Evolutionary conservation across 176 grass and related monocot genomes (phyloP).

Genomic region (Aegilops speltoides): DNA sequence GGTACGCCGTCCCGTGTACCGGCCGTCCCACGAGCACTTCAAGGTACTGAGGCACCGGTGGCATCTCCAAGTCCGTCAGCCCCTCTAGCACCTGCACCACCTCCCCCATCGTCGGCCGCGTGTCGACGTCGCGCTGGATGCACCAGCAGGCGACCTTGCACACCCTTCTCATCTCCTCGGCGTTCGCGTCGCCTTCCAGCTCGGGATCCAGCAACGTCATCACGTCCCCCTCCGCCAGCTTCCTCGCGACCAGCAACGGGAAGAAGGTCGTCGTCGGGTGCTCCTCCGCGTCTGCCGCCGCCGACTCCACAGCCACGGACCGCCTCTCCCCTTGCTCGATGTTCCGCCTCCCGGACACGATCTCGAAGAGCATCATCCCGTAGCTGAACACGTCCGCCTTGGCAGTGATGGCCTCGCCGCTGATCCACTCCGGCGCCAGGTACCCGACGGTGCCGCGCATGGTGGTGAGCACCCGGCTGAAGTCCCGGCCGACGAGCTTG

Average conservation of each 20-base stretch:
- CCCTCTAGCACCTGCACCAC: conserved; percentile 46
- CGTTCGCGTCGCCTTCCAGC: conserved; percentile 6
- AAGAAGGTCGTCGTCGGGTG: conserved; percentile 17
- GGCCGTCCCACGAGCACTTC: conserved; percentile 22
- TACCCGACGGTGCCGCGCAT: conserved; percentile 32
- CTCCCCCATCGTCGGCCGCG: conserved; percentile 39
- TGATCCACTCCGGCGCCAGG: conserved; percentile 35
- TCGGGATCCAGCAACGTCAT: conserved; percentile 31
- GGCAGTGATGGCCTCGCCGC: conserved; percentile 27
- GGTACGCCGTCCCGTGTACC: neutral
- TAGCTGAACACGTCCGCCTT: conserved; percentile 39
- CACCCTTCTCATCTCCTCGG: conserved; percentile 25
- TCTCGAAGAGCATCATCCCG: conserved; percentile 39
- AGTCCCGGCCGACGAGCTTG: conserved; percentile 38
- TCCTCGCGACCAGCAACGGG: conserved; percentile 30
- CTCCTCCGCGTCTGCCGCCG: neutral
- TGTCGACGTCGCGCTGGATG: conserved; percentile 29
- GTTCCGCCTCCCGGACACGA: conserved; percentile 31
- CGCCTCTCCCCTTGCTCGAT: neutral
- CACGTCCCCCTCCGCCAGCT: conserved; percentile 15
- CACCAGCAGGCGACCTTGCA: conserved; percentile 61
- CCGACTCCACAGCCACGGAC: neutral
- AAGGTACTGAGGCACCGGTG: conserved; percentile 45
- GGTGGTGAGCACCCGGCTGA: conserved; percentile 38
- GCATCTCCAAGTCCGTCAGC: conserved; percentile 23